phyloP scores from a whole-genome alignment of 768 basidiomycete genomes.

The Termitomyces heimii region DNA sequence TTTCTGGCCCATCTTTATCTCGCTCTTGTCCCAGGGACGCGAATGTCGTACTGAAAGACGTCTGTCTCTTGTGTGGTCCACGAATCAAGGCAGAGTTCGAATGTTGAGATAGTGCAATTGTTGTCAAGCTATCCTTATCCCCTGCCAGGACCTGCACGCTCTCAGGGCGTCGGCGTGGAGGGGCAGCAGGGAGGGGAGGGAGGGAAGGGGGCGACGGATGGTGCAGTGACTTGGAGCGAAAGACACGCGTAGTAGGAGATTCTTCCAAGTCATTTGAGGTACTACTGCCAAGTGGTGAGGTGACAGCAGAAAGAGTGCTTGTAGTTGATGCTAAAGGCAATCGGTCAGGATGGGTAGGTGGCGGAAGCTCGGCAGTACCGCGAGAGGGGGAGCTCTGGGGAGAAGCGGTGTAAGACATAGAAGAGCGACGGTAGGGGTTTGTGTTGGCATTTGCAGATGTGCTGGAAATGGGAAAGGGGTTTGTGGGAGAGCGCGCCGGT shows the following conservation, averaged over 20 bases:
- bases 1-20: neutral
- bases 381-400: constrained; percentile 25
- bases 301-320: constrained; percentile 8
- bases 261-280: constrained; percentile 11
- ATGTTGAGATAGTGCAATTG: neutral
- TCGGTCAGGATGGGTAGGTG: constrained; percentile 8
- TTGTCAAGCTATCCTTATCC: neutral
- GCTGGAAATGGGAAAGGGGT: constrained; percentile 3
- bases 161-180: constrained; percentile 51
- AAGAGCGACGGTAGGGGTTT: constrained; percentile 9
- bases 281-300: constrained; percentile 6
- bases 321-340: neutral
- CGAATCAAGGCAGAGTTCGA: constrained; percentile 5
- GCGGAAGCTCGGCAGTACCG: constrained; percentile 20
- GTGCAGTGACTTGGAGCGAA: constrained; percentile 53
- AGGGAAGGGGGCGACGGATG: constrained; percentile 30
- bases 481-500: neutral
- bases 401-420: constrained; percentile 13
- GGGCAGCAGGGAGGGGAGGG: constrained; percentile 30
- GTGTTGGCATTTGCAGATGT: neutral
- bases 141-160: constrained; percentile 45
- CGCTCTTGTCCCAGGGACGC: constrained; percentile 3
- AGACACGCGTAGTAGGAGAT: constrained; percentile 32
- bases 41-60: constrained; percentile 1
- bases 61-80: constrained; percentile 5